Evolutionary conservation across 2,329 filamentous ascomycete genomes (phyloP), one percentile per base, ranked within the genome.

Genomic region (Pseudogymnoascus sp.): DNA sequence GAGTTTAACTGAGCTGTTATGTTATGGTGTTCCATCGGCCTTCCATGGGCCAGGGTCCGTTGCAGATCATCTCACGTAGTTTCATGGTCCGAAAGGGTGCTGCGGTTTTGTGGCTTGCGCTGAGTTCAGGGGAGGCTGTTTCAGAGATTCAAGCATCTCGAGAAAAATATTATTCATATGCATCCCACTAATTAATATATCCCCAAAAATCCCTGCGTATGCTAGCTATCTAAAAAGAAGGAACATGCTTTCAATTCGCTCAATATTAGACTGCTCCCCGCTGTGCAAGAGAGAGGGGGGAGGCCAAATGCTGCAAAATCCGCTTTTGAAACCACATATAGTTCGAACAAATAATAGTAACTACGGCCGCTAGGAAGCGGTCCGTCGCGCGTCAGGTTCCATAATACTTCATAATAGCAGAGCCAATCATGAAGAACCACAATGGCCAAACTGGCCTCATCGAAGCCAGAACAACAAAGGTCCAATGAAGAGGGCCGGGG

Each of bases 221-320:
- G 19, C 41, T 45, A 45, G 19, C 41, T 45, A 45, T 45, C 41
- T 45, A 45, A 11, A 45, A 45, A 5, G 7, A 7, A 14, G 11
- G 19, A 45, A 45, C 41, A 45, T 45, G 41, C 41, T 45, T 45
- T 45, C 41, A 45, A 45, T 45, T 45, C 41, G 41, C 41, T 45
- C 41, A 23, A 45, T 23, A 45, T 45, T 45, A 45, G 41, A 45
- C 41, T 26, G 19, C 41, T 26, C 41, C 41, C 37, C 35, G n/a
- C 37, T 14, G 37, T 8, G n/a, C 19, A 10, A 16, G 38, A 21
- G 10, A 16, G 19, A 3, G 14, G 41, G 41, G 39, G 41, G 21
- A 26, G 41, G 41, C 41, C 41, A 45, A 45, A 45, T 45, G 41
- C 41, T 45, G 41, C 41, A 45, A 45, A 45, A 45, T 45, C 41